phyloP scores from a whole-genome alignment of 768 basidiomycete species.

The Leccinum arenicola region DNA sequence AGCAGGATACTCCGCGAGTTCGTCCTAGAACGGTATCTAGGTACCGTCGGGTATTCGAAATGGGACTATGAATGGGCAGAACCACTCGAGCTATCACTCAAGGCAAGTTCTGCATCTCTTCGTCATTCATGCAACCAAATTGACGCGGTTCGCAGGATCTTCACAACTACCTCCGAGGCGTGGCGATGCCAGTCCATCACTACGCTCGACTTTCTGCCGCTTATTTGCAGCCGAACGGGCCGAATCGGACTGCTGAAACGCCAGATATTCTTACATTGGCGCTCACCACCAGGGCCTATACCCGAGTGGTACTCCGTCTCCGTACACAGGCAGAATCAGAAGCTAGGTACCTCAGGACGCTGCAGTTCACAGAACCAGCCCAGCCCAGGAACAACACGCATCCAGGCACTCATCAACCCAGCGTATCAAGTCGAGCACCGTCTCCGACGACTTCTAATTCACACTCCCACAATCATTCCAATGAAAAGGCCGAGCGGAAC shows the following conservation, averaged over 20 bases:
- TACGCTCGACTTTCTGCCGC: constrained; percentile 59
- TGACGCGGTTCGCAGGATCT: constrained; percentile 54
- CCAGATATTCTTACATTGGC: constrained; percentile 51
- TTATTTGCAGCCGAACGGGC: constrained; percentile 50
- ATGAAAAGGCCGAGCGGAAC: constrained; percentile 28
- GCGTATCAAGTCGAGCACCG: constrained; percentile 59
- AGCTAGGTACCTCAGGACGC: constrained; percentile 22
- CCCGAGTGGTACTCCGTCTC: constrained; percentile 74
- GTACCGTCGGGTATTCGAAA: constrained; percentile 66
- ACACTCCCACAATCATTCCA: constrained; percentile 39
- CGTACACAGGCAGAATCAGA: constrained; percentile 76
- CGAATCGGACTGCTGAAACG: constrained; percentile 37
- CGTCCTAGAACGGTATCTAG: constrained; percentile 66
- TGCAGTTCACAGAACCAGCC: constrained; percentile 3
- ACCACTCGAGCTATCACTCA: constrained; percentile 58
- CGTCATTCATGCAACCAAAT: background rate
- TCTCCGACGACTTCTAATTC: constrained; percentile 50
- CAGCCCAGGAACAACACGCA: constrained; percentile 1
- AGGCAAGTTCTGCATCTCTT: constrained; percentile 40
- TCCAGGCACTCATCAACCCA: constrained; percentile 35
- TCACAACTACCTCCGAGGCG: constrained; percentile 75
- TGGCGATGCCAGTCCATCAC: constrained; percentile 71
- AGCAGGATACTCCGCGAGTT: constrained; percentile 53
- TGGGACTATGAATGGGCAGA: constrained; percentile 61
- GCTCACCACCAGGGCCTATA: constrained; percentile 70